Percentiles rank a stretch among this genome's conserved stretches.
These are phyloP conservation scores for Pichia sp. DNA, from an alignment of 1,139 yeast species.

Conservation along the genomic window DNA sequence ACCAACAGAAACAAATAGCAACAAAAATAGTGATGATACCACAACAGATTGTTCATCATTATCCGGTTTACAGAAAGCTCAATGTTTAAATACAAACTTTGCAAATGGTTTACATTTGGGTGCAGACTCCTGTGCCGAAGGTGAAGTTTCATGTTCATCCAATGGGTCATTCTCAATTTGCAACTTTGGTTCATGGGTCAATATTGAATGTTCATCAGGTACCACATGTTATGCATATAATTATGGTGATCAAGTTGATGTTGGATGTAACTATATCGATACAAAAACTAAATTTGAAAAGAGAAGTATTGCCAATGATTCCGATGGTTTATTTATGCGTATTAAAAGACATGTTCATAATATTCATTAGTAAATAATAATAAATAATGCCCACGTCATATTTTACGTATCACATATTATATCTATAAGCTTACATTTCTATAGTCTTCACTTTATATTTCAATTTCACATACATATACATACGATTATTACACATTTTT, in stretches of 20 bases:
- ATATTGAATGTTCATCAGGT: conserved; percentile 48
- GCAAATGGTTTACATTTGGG: conserved; percentile 31
- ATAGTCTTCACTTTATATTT: background rate
- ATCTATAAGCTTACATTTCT: background rate
- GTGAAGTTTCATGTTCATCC: conserved; percentile 43
- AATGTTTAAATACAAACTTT: conserved; percentile 35
- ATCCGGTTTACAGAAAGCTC: conserved; percentile 35
- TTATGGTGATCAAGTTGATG: conserved; percentile 32
- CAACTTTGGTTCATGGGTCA: conserved; percentile 49
- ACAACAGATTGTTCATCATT: conserved; percentile 28
- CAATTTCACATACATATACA: background rate
- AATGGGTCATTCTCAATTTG: conserved; percentile 49
- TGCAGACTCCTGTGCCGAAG: conserved; percentile 39
- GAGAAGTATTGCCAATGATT: conserved; percentile 18
- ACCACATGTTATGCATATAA: conserved; percentile 51
- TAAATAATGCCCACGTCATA: background rate
- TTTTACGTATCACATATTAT: background rate
- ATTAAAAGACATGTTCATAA: conserved; percentile 25
- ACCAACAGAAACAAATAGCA: background rate
- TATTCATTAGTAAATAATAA: background rate
- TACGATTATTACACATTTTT: background rate
- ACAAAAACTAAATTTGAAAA: conserved; percentile 23
- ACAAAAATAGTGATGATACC: background rate
- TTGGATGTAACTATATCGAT: conserved; percentile 35
- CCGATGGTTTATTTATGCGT: conserved; percentile 13